Base-by-base conservation (phyloP, 768 basidiomycete species). In the Tulasnella sp. region DNA sequence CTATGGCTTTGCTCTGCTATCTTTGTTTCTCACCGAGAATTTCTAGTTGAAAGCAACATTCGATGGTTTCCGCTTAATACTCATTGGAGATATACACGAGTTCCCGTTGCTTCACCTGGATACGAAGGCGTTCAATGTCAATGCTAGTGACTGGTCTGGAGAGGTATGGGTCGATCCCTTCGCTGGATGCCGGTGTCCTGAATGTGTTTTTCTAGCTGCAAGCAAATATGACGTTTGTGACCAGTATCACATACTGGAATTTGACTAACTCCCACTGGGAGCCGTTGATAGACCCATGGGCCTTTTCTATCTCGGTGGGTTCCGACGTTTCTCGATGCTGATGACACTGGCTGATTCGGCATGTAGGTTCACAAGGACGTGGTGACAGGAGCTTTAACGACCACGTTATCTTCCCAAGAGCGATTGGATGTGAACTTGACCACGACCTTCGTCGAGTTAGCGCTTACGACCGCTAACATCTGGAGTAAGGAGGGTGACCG, bases 241-340 rank as follows among this genome's bases (percentile, higher is more conserved):
- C 82, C 2, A 81, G 83, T 49, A 84, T 96, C 67, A 90, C 82
- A 59, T 99, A 96, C 65, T 99, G 91, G 89, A 99, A 99, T 68
- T 69, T 98, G 49, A 83, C 84, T 21, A 97, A 96, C 66, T 98
- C 96, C 46, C 91, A 98, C 65, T 99, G 96, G 91, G 96, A 98
- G 69, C 94, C 96, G 1, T 63, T 99, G 53, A 88, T 94, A 61
- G 96, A 99, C 66, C 96, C 96, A 2, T 99, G 94, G 93, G 84
- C 82, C 15, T 85, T 96, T 62, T 81, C 82, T 8, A 67, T 85
- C 45, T 75, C 76, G 58, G 88, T 91, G 64, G 63, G 67, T 67
- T 29, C 11, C 15, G 15, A n/a, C 12, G 12, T 21, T 21, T n/a
- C 3, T 6, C 35, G 12, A 23, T 21, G 7, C 36, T 57, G n/a